Base-by-base conservation (phyloP, 2,329 filamentous ascomycete genomes). In the Pestalotiopsis sp. region DNA sequence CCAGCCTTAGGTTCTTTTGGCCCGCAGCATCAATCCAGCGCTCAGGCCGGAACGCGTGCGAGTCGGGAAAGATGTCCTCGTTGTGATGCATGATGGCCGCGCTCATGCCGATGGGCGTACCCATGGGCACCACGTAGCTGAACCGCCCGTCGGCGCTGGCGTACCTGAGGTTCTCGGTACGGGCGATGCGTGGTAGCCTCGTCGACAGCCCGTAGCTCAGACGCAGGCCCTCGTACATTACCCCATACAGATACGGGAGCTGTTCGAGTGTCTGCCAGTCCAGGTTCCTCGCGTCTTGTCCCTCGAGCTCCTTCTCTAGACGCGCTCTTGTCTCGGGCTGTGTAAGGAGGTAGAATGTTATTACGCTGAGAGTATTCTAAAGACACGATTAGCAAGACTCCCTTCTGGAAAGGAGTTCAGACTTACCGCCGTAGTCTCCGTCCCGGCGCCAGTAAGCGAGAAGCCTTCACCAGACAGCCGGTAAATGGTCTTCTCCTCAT, bases 381-480 rank as follows among this genome's bases (percentile, higher is more conserved):
- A 69, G 70, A 23, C 73, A 23, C 23, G 2, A 23, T 23, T 23
- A 23, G 23, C 23, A 23, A 23, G 23, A 23, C 23, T 23, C 2
- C 3, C 23, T 23, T 23, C 23, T 70, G n/a, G 65, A 70, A 38
- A 49, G n/a, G 9, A 14, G 27, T 17, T 36, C 1, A 23, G 78
- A 79, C 27, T 66, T 68, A 73, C 73, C 14, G 74, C 70, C 1
- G 82, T 83, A 4, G 82, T 84, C 68, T 83, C 75, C 3, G 80
- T 82, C 7, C 81, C 82, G 2, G 80, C 81, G 65, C 79, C 74
- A 4, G 81, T 74, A n/a, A 82, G 72, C 9, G 77, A 76, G 64
- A 82, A 79, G 4, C 79, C 81, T 60, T 83, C 82, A 11, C 82
- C 80, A 7, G 77, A 78, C 11, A 83, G 76, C 2, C 78, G 75